Evolutionary conservation across 164 flowering plant species (phyloP), one percentile per base, ranked within the genome.

Genomic region (Litsea cubeba): DNA sequence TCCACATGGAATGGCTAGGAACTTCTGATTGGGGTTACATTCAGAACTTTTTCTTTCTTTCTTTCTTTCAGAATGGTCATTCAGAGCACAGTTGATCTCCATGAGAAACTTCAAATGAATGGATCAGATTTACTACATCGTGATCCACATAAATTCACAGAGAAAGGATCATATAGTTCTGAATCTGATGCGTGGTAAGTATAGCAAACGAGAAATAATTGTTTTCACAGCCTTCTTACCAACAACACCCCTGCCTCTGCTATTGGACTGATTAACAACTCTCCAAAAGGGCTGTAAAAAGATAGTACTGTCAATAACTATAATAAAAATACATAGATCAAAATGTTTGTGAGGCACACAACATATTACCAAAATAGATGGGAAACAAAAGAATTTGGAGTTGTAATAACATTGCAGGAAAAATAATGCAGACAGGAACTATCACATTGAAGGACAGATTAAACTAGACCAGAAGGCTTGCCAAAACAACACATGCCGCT

Each of bases 221-320:
- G 68, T 7, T 62, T 40, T 25, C 2, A 69, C 64, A 67, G 75
- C 40, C 35, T 82, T 80, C 88, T 85, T 77, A 95, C 99, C 99
- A 73, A 89, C 92, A 73, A 95, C 98, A 54, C 99, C 99, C 85
- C 91, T 86, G 50, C 96, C 96, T 80, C 85, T 85, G 72, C 79
- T 81, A 70, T 72, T 71, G 32, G 72, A 66, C 72, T 75, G 83
- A 83, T 76, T 82, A n/a, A 88, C 81, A 76, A 91, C 97, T 72
- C 75, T 86, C 96, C 93, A 93, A 79, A 89, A 95, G 65, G 99
- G 99, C 99, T 95, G 91, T 69, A 76, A 76, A 70, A 30, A 71
- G 65, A 69, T 6, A 40, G 46, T 40, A 40, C 46, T 40, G 46
- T 40, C 46, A 8, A 40, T 40, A 40, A 40, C 46, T 40, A 7